Conservation (phyloP, 2,329 filamentous ascomycete genomes). For the Rugonectria rugulosa region DNA sequence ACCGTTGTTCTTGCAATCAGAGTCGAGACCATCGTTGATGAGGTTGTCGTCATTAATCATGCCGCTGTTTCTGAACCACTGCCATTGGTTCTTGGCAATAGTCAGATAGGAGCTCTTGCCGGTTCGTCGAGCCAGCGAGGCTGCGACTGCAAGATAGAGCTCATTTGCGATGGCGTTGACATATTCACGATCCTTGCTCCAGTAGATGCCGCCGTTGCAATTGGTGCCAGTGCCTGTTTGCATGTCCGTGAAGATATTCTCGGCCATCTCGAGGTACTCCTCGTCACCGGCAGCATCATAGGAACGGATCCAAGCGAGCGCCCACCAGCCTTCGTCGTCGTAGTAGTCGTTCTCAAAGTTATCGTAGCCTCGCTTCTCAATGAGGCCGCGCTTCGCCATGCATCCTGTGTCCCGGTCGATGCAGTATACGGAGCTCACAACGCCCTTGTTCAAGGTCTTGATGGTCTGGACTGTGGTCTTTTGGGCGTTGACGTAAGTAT, state of each 20-base stretch:
- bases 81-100: conserved; percentile 60
- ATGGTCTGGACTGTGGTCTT: conserved; percentile 44
- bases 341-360: conserved; percentile 62
- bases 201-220: conserved; percentile 64
- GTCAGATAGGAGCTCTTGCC: conserved; percentile 51
- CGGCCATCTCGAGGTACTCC: conserved; percentile 62
- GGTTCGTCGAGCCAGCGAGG: conserved; percentile 58
- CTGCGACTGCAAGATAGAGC: conserved; percentile 61
- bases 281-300: conserved; percentile 61
- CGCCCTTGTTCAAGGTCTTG: conserved; percentile 49
- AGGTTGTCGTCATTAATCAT: conserved; percentile 60
- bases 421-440: conserved; percentile 49
- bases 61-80: conserved; percentile 59
- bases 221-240: conserved; percentile 54
- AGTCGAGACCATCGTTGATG: conserved; percentile 62
- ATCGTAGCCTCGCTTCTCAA: conserved; percentile 42
- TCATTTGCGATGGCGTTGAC: conserved; percentile 67
- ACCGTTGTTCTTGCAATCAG: conserved; percentile 59
- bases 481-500: conserved; percentile 57
- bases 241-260: conserved; percentile 64
- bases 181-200: conserved; percentile 59
- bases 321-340: conserved; percentile 72
- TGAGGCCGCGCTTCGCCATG: conserved; percentile 45
- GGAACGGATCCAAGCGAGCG: conserved; percentile 63
- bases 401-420: conserved; percentile 39